Conservation (phyloP, 2,329 filamentous ascomycete genomes). For the Aaosphaeria arxii region DNA sequence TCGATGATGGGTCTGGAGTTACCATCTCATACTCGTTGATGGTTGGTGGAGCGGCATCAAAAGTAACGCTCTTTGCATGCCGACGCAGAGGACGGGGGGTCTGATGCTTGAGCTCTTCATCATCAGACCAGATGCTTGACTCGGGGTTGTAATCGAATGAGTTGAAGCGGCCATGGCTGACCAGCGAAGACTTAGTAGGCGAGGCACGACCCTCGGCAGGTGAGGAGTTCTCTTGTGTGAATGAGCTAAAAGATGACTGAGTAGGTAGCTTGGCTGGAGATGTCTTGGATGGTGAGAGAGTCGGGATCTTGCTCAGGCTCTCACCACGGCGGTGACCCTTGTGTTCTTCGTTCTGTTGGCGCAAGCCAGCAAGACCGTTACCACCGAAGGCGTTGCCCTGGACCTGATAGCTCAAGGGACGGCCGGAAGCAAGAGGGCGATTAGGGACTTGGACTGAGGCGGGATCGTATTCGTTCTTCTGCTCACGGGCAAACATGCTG, state of each 20-base stretch:
- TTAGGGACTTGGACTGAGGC: slow-evolving; percentile 73
- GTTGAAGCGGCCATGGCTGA: slow-evolving; percentile 58
- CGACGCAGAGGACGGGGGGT: slow-evolving; percentile 70
- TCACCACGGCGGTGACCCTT: slow-evolving; percentile 46
- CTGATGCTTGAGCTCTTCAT: slow-evolving; percentile 57
- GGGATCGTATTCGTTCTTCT: slow-evolving; percentile 90
- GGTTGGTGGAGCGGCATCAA: slow-evolving; percentile 88
- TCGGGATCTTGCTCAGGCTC: slow-evolving; percentile 60
- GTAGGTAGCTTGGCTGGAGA: slow-evolving; percentile 63
- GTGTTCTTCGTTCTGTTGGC: slow-evolving; percentile 24
- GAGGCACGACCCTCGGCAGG: slow-evolving; percentile 55
- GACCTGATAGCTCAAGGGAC: slow-evolving; percentile 56
- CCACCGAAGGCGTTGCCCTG: slow-evolving; percentile 70
- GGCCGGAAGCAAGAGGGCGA: slow-evolving; percentile 68
- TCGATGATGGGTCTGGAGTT: slow-evolving; percentile 90
- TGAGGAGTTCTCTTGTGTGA: slow-evolving; percentile 20
- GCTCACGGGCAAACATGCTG: slow-evolving; percentile 91
- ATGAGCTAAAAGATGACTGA: slow-evolving; percentile 21
- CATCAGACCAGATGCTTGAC: slow-evolving; percentile 33
- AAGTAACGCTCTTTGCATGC: slow-evolving; percentile 95
- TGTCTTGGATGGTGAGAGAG: slow-evolving; percentile 54
- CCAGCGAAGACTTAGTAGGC: slow-evolving; percentile 86
- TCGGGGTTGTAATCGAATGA: slow-evolving; percentile 40
- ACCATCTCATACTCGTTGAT: slow-evolving; percentile 98
- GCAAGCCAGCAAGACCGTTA: slow-evolving; percentile 50